Conservation (phyloP, 768 basidiomycete species). For the Calocera viscosa region DNA sequence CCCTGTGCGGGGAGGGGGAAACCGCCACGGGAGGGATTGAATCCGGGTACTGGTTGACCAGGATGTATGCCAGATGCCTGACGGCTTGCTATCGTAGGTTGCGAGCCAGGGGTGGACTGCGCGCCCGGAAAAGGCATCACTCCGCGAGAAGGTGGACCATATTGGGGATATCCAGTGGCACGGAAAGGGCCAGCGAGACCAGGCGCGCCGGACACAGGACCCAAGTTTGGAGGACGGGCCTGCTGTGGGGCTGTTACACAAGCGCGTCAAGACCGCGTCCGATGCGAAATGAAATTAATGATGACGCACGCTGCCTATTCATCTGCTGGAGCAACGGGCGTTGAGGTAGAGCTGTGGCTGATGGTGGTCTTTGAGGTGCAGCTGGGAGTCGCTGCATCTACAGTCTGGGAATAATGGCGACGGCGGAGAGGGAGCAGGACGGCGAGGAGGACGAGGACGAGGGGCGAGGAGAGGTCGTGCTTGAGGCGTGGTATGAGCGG, state of each 20-base stretch:
- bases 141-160: neutral
- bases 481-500: constrained; percentile 16
- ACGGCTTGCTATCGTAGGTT: neutral
- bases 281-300: neutral
- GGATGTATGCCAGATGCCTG: neutral
- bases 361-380: neutral
- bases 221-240: neutral
- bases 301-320: neutral
- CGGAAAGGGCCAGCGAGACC: neutral
- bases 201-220: neutral
- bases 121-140: neutral
- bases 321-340: neutral
- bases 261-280: no score
- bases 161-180: neutral
- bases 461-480: constrained; percentile 22
- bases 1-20: neutral
- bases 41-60: neutral
- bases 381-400: neutral
- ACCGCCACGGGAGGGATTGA: neutral
- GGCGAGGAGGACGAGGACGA: constrained; percentile 19
- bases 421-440: neutral
- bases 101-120: neutral
- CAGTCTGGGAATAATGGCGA: neutral
- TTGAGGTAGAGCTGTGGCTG: neutral
- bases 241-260: neutral